Conservation (phyloP, 108 stramenopile species). For the Cylindrotheca fusiformis region DNA sequence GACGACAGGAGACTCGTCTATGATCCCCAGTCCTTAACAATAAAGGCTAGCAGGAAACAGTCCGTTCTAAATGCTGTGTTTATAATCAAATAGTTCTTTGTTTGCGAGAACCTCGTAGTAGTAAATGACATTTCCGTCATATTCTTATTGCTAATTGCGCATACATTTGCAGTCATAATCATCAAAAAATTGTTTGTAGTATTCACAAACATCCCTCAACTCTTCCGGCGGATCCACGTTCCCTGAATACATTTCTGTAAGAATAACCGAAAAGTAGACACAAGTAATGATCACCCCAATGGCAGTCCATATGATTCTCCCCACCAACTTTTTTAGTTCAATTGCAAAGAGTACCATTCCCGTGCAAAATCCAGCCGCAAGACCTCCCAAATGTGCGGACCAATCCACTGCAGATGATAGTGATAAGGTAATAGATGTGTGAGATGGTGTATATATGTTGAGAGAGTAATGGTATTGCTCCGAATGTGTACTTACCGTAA, state of each 20-base stretch:
- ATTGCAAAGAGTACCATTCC: slow-evolving; percentile 65
- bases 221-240: slow-evolving; percentile 58
- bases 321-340: slow-evolving; percentile 38
- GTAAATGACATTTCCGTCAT: slow-evolving; percentile 1
- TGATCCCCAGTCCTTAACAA: too few relatives aligned
- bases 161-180: slow-evolving; percentile 81
- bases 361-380: slow-evolving; percentile 63
- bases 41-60: too few relatives aligned
- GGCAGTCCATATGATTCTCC: slow-evolving; percentile 57
- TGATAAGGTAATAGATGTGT: not conserved
- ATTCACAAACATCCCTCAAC: slow-evolving; percentile 77
- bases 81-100: too few relatives aligned
- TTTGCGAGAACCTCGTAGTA: too few relatives aligned
- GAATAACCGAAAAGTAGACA: slow-evolving; percentile 34
- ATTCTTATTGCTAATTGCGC: slow-evolving; percentile 5
- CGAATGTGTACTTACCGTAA: slow-evolving; percentile 39
- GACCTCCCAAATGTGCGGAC: slow-evolving; percentile 80
- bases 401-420: slow-evolving; percentile 64
- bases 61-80: too few relatives aligned
- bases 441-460: not conserved
- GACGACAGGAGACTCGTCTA: too few relatives aligned
- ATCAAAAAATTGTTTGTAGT: slow-evolving; percentile 73
- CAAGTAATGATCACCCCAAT: slow-evolving; percentile 49
- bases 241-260: slow-evolving; percentile 66
- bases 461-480: not conserved